Conservation (phyloP, 768 basidiomycete species). For the Russula sp. region DNA sequence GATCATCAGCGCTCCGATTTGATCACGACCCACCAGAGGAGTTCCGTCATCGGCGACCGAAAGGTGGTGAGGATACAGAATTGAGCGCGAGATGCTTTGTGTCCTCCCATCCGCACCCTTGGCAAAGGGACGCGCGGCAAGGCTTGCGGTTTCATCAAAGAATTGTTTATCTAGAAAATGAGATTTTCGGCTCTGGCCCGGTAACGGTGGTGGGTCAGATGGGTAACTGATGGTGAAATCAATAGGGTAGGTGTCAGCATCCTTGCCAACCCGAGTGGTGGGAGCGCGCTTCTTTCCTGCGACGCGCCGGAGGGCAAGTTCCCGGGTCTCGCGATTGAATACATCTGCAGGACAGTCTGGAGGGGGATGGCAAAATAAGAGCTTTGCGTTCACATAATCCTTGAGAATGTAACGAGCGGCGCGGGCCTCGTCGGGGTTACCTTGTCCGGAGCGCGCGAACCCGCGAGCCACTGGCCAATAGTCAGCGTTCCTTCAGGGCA, state of each 20-base stretch:
- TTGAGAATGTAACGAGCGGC: conserved; percentile 90
- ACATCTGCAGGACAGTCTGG: conserved; percentile 55
- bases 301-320: conserved; percentile 50
- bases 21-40: conserved; percentile 43
- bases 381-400: conserved; percentile 93
- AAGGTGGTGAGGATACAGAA: conserved; percentile 80
- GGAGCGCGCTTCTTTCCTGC: conserved; percentile 87
- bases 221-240: conserved; percentile 13
- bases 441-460: conserved; percentile 88
- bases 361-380: conserved; percentile 89
- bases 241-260: conserved; percentile 63
- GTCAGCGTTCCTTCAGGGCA: conserved; percentile 9
- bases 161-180: conserved; percentile 75
- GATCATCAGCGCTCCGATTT: conserved; percentile 39
- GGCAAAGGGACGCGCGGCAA: conserved; percentile 58
- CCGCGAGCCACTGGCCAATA: conserved; percentile 73
- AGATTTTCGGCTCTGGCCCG: conserved; percentile 45
- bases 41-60: conserved; percentile 73
- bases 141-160: conserved; percentile 52
- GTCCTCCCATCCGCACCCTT: conserved; percentile 54
- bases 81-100: conserved; percentile 56
- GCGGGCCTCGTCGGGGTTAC: conserved; percentile 95
- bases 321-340: conserved; percentile 72
- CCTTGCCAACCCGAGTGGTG: conserved; percentile 75
- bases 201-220: conserved; percentile 4